phyloP scores from a whole-genome alignment of 352 stramenopile species.

The Globisporangium polare region DNA sequence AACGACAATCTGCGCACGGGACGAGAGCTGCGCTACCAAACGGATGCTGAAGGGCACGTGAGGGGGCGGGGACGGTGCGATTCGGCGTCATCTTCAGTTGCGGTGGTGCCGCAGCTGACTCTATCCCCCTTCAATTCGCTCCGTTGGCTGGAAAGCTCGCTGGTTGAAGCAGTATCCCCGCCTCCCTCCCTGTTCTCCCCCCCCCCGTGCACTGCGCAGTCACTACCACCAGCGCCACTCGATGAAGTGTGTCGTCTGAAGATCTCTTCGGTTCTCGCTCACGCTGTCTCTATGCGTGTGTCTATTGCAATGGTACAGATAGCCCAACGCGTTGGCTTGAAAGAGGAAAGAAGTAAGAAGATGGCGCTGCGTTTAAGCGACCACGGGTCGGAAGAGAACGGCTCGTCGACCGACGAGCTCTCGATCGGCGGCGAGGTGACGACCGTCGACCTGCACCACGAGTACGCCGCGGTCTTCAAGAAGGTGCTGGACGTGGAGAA shows the following conservation, averaged over 20 bases:
- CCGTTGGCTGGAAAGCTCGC: background rate
- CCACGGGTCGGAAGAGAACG: constrained; percentile 3
- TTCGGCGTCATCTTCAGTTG: background rate
- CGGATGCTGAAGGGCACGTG: background rate
- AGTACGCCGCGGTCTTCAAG: constrained; percentile 35
- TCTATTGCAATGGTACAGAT: background rate
- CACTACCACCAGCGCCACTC: too few relatives aligned
- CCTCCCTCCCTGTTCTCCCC: background rate
- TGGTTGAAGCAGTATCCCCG: background rate
- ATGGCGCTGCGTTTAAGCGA: constrained; percentile 12
- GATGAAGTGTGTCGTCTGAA: background rate
- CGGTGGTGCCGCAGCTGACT: background rate
- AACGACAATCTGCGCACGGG: background rate
- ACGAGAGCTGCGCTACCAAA: background rate
- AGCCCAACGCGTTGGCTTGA: background rate
- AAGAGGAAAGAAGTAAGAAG: background rate
- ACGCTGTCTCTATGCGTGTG: background rate
- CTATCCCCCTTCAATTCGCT: background rate
- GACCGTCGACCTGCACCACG: constrained; percentile 10
- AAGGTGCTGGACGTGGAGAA: constrained; percentile 52
- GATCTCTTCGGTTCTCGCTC: background rate
- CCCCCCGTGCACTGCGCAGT: too few relatives aligned
- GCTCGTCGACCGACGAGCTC: background rate
- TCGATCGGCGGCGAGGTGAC: background rate
- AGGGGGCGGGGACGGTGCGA: background rate